These are phyloP conservation scores for Kalaharituber pfeilii DNA, from an alignment of 2,329 filamentous ascomycete genomes.

Conservation along the genomic window DNA sequence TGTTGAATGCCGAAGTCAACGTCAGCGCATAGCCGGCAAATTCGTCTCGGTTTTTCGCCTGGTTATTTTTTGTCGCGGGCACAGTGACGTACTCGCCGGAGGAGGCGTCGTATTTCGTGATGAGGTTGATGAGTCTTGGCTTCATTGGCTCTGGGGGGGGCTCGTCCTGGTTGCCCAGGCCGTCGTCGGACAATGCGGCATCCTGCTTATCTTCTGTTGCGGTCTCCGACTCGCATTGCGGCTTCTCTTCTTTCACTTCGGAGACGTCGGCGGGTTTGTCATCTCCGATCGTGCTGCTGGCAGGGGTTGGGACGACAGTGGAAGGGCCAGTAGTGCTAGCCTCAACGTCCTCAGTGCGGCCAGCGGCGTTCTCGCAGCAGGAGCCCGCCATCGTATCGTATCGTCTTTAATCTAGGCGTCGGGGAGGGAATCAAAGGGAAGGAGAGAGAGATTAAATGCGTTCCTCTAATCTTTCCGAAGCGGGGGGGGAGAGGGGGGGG, in stretches of 20 bases:
- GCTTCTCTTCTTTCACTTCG: slow-evolving; percentile 33
- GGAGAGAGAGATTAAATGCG: too few relatives aligned
- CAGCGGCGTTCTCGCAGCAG: not conserved
- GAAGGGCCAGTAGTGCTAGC: not conserved
- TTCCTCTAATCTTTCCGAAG: too few relatives aligned
- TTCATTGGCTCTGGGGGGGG: slow-evolving; percentile 1
- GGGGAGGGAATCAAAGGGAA: too few relatives aligned
- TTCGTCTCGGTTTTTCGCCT: not conserved
- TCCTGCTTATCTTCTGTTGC: slow-evolving; percentile 38
- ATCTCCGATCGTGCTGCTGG: not conserved
- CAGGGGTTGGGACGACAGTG: not conserved
- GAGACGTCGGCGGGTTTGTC: slow-evolving; percentile 33
- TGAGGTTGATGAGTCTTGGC: slow-evolving; percentile 2
- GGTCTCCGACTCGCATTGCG: slow-evolving; percentile 59
- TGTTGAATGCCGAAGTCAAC: slow-evolving; percentile 14
- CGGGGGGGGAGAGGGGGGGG: too few relatives aligned
- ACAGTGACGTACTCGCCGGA: slow-evolving; percentile 1
- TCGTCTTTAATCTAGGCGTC: too few relatives aligned
- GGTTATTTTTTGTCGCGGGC: not conserved
- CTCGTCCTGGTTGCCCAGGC: not conserved
- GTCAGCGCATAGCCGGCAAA: slow-evolving; percentile 11
- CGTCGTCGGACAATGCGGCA: too few relatives aligned
- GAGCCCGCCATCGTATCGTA: not conserved
- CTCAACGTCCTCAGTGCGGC: not conserved
- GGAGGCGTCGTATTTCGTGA: slow-evolving; percentile 2